A percentile compares a stretch with the other conserved stretches of the same genome.
phyloP scores from a whole-genome alignment of 768 basidiomycete genomes.

The Mycena haematopus region DNA sequence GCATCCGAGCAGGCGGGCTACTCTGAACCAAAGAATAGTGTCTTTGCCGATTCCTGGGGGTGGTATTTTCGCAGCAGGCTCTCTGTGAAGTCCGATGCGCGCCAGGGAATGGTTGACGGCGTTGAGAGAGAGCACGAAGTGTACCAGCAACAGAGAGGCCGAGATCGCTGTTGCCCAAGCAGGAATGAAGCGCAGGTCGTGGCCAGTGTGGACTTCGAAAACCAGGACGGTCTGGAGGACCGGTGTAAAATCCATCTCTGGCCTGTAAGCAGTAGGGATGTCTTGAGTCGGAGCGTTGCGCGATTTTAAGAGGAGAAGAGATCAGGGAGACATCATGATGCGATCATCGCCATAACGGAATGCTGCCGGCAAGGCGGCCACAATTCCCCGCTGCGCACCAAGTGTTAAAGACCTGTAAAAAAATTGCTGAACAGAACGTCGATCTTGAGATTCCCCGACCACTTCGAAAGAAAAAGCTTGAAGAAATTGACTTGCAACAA shows the following conservation, averaged over 20 bases:
- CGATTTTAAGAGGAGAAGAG: too few species aligned
- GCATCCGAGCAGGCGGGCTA: constrained; percentile 51
- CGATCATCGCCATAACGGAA: too few species aligned
- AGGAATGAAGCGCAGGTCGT: neutral
- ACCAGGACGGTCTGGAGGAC: neutral
- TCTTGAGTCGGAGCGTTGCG: too few species aligned
- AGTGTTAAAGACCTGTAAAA: too few species aligned
- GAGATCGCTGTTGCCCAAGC: constrained; percentile 7
- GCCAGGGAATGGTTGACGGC: neutral
- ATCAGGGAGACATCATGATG: too few species aligned
- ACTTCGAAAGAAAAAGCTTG: too few species aligned
- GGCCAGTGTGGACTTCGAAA: neutral
- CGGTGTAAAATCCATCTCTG: neutral
- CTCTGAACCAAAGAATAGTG: constrained; percentile 50
- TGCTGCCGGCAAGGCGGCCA: too few species aligned
- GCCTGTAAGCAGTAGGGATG: too few species aligned
- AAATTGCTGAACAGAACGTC: too few species aligned
- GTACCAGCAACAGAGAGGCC: constrained; percentile 10
- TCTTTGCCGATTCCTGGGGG: constrained; percentile 21
- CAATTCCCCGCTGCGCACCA: too few species aligned
- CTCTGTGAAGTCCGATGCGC: neutral
- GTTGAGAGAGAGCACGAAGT: constrained; percentile 3
- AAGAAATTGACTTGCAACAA: too few species aligned
- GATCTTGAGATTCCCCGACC: too few species aligned
- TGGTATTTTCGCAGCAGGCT: neutral